Base-by-base conservation (phyloP, 2,329 filamentous ascomycete genomes). In the Byssoonygena ceratinophila region DNA sequence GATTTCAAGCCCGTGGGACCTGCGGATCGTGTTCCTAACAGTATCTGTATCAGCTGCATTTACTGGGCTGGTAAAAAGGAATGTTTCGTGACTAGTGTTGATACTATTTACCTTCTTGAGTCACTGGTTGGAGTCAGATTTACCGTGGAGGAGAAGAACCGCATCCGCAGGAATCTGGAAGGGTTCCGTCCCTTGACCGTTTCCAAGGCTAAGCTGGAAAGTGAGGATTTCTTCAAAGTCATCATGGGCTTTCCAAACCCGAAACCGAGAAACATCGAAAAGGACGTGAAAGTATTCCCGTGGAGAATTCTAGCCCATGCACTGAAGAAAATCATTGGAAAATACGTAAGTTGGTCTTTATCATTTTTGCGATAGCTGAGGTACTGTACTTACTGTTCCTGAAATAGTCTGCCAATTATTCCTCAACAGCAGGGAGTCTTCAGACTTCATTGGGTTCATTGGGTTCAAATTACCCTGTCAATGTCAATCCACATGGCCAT, bases 191-290 rank as follows among this genome's bases (percentile, higher is more conserved):
- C 92, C 0, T 72, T 88, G 58, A 98, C 92, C 0, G 89, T 98
- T 16, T 95, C 89, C 60, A 98, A 98, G 70, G 82, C 83, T 54
- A 95, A 94, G 71, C 65, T 82, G 1, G 91, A 97, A 55, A 95
- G 87, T 66, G 91, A 97, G 67, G 88, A 94, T 52, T 97, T 97
- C 69, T 97, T 97, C 81, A 96, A 96, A 73, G 79, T 96, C 62
- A 97, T 98, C 71, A 98, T 98, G 92, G 87, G 82, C 1, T 97
- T 97, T 65, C 88, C 89, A 11, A 87, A 85, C 55, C 92, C 92
- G 1, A 97, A 97, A 71, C 92, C 92, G 16, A 80, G 92, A 57
- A 96, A 97, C 65, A 98, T 98, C 59, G 92, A 97, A 74, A 98
- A 98, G 73, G 91, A 97, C 64, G 90, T 98, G 65, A 98, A 98